Base-by-base conservation (phyloP, 148 eudicot genomes). In the Amaranthus hypochondriacus region DNA sequence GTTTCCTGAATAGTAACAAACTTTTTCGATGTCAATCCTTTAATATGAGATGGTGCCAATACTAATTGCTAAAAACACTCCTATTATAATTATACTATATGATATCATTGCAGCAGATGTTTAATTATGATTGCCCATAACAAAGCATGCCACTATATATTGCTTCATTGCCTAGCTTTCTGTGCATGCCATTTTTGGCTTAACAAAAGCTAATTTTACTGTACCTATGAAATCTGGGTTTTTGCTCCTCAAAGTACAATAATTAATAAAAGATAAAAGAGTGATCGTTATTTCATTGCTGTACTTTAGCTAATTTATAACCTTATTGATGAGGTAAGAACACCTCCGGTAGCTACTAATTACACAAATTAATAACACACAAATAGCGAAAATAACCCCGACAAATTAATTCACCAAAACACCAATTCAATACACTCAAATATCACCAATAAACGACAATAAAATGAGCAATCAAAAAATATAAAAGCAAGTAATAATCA, bases 71-170 rank as follows among this genome's bases (percentile, higher is more conserved):
- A 43, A 13, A 44, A 49, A 12, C 72, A 75, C 67, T 69, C 47
- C 55, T 13, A 61, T 5, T 15, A 2, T 28, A 28, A 28, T 28
- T 28, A 28, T 28, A 28, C 1, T 0, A 28, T 8, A 52, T 51
- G 76, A 9, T 58, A 75, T 75, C 48, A 68, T 67, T 50, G 44
- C 72, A 39, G 50, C 12, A 47, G 14, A 62, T 15, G 5, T 56
- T 10, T 15, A 52, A 51, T 60, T 66, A 73, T 78, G 77, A 61
- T 73, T 47, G 57, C 73, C 73, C 71, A 68, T 53, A 62, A 68
- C 67, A 68, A 73, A 21, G 81, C 77, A 78, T 73, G 81, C 76
- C 39, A 12, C n/a, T 28, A 14, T 13, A 15, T 46, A 71, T 51
- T 46, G 56, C 11, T 69, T 28, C 39, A 28, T 28, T 14, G 52